Conservation (phyloP, 495 filamentous ascomycete species). For the Annulohypoxylon bovei region DNA sequence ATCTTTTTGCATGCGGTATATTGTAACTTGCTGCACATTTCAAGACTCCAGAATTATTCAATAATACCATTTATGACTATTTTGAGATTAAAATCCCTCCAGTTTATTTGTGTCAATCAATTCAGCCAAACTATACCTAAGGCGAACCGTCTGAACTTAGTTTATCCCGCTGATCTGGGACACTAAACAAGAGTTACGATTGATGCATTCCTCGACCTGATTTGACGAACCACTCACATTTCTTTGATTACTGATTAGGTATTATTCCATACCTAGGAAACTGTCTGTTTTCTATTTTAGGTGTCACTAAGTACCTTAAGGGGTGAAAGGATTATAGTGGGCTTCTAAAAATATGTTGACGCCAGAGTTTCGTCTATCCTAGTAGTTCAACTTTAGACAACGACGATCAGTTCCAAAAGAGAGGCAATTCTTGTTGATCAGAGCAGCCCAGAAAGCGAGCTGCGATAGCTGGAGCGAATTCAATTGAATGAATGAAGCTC, state of each 20-base stretch:
- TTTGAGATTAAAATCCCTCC: neutral
- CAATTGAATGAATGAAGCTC: neutral
- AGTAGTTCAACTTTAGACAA: neutral
- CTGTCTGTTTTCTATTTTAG: neutral
- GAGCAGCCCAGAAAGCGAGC: neutral
- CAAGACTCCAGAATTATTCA: neutral
- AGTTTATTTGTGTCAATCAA: neutral
- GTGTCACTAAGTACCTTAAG: neutral
- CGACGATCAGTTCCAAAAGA: conserved; percentile 7
- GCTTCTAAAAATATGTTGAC: neutral
- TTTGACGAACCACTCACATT: neutral
- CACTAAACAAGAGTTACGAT: neutral
- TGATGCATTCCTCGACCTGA: neutral
- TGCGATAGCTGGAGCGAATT: neutral
- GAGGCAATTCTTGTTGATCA: neutral
- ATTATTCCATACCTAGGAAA: neutral
- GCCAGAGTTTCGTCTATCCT: neutral
- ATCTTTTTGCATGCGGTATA: neutral
- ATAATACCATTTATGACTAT: neutral
- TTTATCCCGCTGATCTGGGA: neutral
- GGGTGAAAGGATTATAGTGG: neutral
- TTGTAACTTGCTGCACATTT: neutral
- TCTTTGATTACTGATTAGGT: neutral
- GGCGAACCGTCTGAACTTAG: neutral
- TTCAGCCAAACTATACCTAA: neutral